Conservation (phyloP, 139 green algal genomes). For the Tetratostichococcus sp. region DNA sequence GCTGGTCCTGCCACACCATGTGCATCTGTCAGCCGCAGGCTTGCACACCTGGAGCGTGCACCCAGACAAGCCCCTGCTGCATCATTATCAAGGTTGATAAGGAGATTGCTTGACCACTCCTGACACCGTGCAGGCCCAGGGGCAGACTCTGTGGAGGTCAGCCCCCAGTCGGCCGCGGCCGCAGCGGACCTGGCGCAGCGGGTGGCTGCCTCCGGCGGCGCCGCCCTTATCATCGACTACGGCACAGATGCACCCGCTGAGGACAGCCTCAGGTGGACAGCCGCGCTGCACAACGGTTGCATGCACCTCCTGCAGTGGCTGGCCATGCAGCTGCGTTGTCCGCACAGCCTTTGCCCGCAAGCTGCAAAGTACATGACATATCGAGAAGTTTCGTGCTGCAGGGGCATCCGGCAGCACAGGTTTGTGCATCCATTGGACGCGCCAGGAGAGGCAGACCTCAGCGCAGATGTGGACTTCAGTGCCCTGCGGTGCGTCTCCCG, state of each 20-base stretch:
- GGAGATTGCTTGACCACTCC: too few relatives aligned
- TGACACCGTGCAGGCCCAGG: neutral
- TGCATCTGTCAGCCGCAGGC: too few relatives aligned
- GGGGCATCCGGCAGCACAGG: conserved; percentile 51
- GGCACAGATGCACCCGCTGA: conserved; percentile 68
- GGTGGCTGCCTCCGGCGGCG: conserved; percentile 66
- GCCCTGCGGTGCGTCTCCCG: conserved; percentile 40
- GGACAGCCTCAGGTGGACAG: conserved; percentile 66
- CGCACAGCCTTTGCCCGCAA: too few relatives aligned
- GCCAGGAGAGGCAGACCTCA: conserved; percentile 85
- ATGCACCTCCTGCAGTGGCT: too few relatives aligned
- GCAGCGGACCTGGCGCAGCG: conserved; percentile 64
- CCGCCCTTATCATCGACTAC: conserved; percentile 94
- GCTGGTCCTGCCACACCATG: too few relatives aligned
- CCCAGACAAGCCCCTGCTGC: too few relatives aligned
- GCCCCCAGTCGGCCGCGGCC: conserved; percentile 57
- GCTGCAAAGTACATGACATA: too few relatives aligned
- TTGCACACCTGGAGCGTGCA: too few relatives aligned
- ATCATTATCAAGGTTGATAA: too few relatives aligned
- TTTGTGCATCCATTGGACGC: conserved; percentile 61
- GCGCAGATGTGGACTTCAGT: conserved; percentile 89
- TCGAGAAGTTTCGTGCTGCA: neutral
- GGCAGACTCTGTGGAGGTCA: conserved; percentile 51
- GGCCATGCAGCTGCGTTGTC: too few relatives aligned
- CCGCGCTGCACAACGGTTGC: too few relatives aligned